Percentiles rank a stretch among this genome's conserved stretches.
Conservation (phyloP, 768 basidiomycete genomes). For the Leucosporidium yakuticum region DNA sequence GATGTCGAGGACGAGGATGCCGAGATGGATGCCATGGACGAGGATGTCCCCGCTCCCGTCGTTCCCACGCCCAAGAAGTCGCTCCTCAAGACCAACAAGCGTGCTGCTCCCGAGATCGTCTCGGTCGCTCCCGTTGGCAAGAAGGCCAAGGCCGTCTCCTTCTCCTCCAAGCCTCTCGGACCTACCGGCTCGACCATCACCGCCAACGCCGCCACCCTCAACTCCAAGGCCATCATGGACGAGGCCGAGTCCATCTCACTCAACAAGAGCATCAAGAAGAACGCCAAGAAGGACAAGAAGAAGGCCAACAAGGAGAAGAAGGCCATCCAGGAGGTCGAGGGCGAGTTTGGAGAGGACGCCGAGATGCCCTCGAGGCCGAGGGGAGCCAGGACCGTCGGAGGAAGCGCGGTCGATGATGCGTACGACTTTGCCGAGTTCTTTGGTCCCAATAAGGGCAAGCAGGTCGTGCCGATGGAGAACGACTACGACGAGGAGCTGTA, state of each 20-base stretch:
- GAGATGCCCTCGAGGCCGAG: slow-evolving; percentile 21
- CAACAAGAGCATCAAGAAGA: slow-evolving; percentile 36
- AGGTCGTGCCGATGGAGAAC: not conserved
- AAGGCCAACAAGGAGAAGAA: slow-evolving; percentile 20
- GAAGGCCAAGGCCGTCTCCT: slow-evolving; percentile 34
- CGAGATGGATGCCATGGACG: slow-evolving; percentile 25
- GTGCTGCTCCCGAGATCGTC: slow-evolving; percentile 29
- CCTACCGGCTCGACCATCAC: slow-evolving; percentile 24
- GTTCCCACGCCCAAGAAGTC: not conserved
- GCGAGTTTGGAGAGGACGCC: slow-evolving; percentile 32
- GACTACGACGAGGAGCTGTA: not conserved
- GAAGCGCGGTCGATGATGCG: slow-evolving; percentile 6
- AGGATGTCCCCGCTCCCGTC: slow-evolving; percentile 10
- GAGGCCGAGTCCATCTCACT: slow-evolving; percentile 27
- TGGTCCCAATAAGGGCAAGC: not conserved
- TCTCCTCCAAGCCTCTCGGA: slow-evolving; percentile 28
- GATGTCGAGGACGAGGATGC: slow-evolving; percentile 17
- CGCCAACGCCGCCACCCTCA: slow-evolving; percentile 6
- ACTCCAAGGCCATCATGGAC: slow-evolving; percentile 22
- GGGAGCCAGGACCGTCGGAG: slow-evolving; percentile 12
- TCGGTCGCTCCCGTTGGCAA: slow-evolving; percentile 35
- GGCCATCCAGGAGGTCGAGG: slow-evolving; percentile 16
- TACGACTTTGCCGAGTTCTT: slow-evolving; percentile 37
- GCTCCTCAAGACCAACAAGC: slow-evolving; percentile 25
- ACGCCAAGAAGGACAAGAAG: slow-evolving; percentile 40